These are phyloP conservation scores for Diddensiella santjacobensis DNA, from an alignment of 805 yeast genomes.

Conservation along the genomic window DNA sequence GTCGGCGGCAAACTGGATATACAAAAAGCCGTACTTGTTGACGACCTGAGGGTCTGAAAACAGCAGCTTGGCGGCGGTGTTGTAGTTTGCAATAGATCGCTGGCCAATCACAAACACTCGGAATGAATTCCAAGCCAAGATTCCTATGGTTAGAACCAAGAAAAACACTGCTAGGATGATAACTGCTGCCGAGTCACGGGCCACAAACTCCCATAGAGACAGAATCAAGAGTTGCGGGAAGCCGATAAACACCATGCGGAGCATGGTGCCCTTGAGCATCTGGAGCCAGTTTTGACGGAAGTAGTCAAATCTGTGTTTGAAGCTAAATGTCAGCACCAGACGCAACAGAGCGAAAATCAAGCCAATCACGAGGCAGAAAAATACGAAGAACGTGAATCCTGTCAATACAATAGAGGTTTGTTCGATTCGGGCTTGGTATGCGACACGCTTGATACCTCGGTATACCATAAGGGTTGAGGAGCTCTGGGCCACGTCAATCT, in stretches of 20 bases:
- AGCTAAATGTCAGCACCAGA: constrained; percentile 36
- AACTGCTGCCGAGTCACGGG: constrained; percentile 82
- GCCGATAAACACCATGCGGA: constrained; percentile 78
- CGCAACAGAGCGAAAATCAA: constrained; percentile 55
- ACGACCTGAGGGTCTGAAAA: constrained; percentile 74
- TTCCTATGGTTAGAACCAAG: constrained; percentile 54
- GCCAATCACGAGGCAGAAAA: constrained; percentile 70
- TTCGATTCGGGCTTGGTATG: constrained; percentile 72
- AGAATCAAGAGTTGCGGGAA: constrained; percentile 76
- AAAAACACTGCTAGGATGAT: constrained; percentile 75
- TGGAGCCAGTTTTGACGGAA: constrained; percentile 54
- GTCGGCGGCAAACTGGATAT: constrained; percentile 80
- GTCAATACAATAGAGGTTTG: constrained; percentile 79
- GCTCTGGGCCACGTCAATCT: constrained; percentile 17
- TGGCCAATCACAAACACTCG: constrained; percentile 63
- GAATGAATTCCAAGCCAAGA: constrained; percentile 62
- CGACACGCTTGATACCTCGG: constrained; percentile 85
- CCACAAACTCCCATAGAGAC: constrained; percentile 83
- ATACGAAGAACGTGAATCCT: constrained; percentile 79
- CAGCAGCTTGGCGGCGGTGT: constrained; percentile 82
- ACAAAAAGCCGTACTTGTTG: constrained; percentile 81
- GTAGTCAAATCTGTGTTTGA: constrained; percentile 39
- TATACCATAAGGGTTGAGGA: constrained; percentile 51
- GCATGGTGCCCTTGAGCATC: constrained; percentile 71
- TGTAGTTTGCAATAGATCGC: constrained; percentile 52